Base-by-base conservation (phyloP, 768 basidiomycete genomes). In the Termitomyces sp. region DNA sequence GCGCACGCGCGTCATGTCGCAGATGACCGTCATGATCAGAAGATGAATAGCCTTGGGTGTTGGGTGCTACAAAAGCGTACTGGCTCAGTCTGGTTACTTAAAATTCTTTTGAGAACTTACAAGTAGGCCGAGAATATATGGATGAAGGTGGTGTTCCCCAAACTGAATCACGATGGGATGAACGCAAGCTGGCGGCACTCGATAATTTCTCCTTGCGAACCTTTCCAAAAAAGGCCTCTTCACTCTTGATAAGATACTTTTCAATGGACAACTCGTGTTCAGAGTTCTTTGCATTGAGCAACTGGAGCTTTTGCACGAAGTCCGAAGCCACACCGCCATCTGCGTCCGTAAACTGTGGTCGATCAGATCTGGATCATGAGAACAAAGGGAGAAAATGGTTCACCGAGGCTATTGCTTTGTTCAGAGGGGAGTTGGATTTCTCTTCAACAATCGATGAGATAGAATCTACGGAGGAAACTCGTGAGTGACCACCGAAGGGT, bases 181-280 rank as follows among this genome's bases (percentile, higher is more conserved):
- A 91, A 48, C 86, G 81, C 59, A 91, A 77, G 73, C 92, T 92
- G 10, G 88, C 86, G 32, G 92, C 92, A 68, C 86, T 89, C 31
- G 86, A 86, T 48, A 96, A 78, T 78, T 92, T 95, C 66, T 96
- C 93, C 73, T 87, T 91, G 70, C 90, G 86, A 64, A 95, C 91
- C 70, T 87, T 89, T 62, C 91, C 88, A 74, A 96, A 96, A 86
- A 94, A 97, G 0, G 86, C 86, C 69, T 95, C 93, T 75, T 97
- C 95, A 65, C 91, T 94, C 79, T 96, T 96, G 64, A 86, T 79
- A 65, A 97, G 76, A 81, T 80, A 97, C 72, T 90, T 90, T 72
- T 96, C 95, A 66, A 97, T 97, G 37, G 93, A 96, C 31, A 97
- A 72, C 66, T 96, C 94, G 57, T 86, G 84, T 76, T 94, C 92